Evolutionary conservation across 2,329 filamentous ascomycete species (phyloP), one percentile per base, ranked within the genome.

Genomic region (Alternaria burnsii): DNA sequence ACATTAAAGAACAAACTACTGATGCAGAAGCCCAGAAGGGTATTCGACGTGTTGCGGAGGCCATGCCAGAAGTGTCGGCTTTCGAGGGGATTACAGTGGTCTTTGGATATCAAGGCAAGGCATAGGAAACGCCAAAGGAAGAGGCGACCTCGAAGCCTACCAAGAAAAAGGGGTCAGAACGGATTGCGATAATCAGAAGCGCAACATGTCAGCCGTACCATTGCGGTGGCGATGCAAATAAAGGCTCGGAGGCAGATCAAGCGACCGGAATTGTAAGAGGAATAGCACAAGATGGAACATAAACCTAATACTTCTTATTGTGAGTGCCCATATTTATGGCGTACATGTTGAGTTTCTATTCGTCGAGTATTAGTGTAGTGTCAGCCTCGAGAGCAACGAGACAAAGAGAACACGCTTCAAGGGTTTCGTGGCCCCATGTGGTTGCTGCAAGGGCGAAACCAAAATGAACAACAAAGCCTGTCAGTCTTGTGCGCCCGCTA

Each of bases 291-390:
- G 14, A 47, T 58, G 42, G 54, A 59, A 62, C 59, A 58, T 16
- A 34, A 56, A 58, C 58, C 41, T 43, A 28, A 38, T 30, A 20
- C 22, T 22, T 26, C n/a, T 48, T 30, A 42, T 58, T 26, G 11
- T 56, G 36, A 24, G 50, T 54, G 8, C 10, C 18, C 22, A 30
- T 57, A 60, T 59, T 36, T 47, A 55, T 56, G 63, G 66, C 61
- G 58, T 59, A 59, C 12, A 43, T 9, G 32, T 26, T 41, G 28
- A 14, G 40, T 30, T 51, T 14, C 34, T 41, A 65, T 65, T 68
- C 42, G 63, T 53, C 51, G 44, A n/a, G 16, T 34, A 47, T 12
- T 5, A 18, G 22, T 30, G 46, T 32, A 28, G 52, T 46, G 26
- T 20, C 52, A 52, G 54, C 59, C 56, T 58, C 54, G 20, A 43